Conservation (phyloP, 2,329 filamentous ascomycete genomes). For the Colletotrichum brevisporum region DNA sequence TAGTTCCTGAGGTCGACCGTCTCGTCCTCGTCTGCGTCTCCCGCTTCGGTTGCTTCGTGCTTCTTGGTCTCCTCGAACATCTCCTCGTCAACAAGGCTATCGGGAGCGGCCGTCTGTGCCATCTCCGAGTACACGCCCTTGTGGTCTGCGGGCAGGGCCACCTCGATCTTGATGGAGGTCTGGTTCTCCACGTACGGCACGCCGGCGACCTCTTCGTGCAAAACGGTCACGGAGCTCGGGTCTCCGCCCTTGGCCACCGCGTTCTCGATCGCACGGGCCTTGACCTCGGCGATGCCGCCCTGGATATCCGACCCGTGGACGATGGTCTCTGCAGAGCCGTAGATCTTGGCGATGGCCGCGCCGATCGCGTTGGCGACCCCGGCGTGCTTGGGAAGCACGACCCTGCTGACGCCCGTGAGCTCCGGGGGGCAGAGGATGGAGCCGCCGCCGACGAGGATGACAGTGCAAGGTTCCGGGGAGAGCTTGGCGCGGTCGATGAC, state of each 20-base stretch:
- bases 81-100: conserved; percentile 26
- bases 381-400: conserved; percentile 42
- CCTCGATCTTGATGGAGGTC: conserved; percentile 43
- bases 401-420: conserved; percentile 42
- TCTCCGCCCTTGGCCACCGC: conserved; percentile 43
- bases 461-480: conserved; percentile 42
- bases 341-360: conserved; percentile 44
- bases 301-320: conserved; percentile 41
- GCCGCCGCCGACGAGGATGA: conserved; percentile 45
- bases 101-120: conserved; percentile 18
- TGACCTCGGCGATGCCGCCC: conserved; percentile 39
- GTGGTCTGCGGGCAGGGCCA: conserved; percentile 42
- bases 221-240: conserved; percentile 35
- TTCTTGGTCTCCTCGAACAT: conserved; percentile 36
- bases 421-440: conserved; percentile 41
- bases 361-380: conserved; percentile 45
- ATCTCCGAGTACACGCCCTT: conserved; percentile 39
- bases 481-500: conserved; percentile 45
- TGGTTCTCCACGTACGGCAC: conserved; percentile 45
- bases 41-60: conserved; percentile 12
- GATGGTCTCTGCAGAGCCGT: conserved; percentile 41
- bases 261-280: conserved; percentile 39
- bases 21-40: conserved; percentile 3
- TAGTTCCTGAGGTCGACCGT: conserved; percentile 32
- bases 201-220: conserved; percentile 43